A percentile compares a stretch with the other conserved stretches of the same genome.
Evolutionary conservation across 345 rosid genomes (phyloP).

Genomic region (Pugionium dolabratum): DNA sequence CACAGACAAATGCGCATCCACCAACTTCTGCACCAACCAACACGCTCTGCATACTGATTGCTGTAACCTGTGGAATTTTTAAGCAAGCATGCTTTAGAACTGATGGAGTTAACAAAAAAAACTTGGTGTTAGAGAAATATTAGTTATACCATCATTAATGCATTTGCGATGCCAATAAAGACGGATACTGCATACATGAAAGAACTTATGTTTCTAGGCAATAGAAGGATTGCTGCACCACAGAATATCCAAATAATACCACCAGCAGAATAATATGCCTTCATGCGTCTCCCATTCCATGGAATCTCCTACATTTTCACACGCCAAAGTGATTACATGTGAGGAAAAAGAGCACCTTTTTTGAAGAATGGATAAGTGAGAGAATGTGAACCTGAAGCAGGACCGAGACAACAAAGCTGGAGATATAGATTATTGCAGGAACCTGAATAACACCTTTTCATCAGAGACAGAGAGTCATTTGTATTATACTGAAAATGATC

Average conservation of each 20-base stretch:
- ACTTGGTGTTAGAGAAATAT: background rate
- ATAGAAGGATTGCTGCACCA: constrained; percentile 67
- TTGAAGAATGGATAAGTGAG: constrained; percentile 4
- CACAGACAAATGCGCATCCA: constrained; percentile 95
- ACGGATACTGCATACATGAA: constrained; percentile 66
- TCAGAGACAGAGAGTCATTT: constrained; percentile 6
- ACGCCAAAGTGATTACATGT: background rate
- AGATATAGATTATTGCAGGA: constrained; percentile 85
- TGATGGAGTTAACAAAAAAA: background rate
- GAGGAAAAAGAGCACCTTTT: constrained; percentile 13
- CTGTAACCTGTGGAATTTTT: constrained; percentile 60
- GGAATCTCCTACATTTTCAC: constrained; percentile 63
- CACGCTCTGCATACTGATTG: constrained; percentile 88
- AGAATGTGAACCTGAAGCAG: constrained; percentile 66
- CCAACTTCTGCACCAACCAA: constrained; percentile 76
- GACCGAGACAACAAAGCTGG: constrained; percentile 82
- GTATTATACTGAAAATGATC: background rate
- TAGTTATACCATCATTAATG: constrained; percentile 73
- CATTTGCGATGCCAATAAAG: constrained; percentile 80
- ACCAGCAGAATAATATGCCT: constrained; percentile 83
- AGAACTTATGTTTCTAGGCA: constrained; percentile 58
- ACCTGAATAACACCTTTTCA: constrained; percentile 49
- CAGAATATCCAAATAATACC: constrained; percentile 85
- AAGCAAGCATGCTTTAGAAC: background rate
- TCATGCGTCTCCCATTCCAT: constrained; percentile 78